These are phyloP conservation scores for Nicotiana otophora DNA, from an alignment of 257 asterid species.

Conservation along the genomic window DNA sequence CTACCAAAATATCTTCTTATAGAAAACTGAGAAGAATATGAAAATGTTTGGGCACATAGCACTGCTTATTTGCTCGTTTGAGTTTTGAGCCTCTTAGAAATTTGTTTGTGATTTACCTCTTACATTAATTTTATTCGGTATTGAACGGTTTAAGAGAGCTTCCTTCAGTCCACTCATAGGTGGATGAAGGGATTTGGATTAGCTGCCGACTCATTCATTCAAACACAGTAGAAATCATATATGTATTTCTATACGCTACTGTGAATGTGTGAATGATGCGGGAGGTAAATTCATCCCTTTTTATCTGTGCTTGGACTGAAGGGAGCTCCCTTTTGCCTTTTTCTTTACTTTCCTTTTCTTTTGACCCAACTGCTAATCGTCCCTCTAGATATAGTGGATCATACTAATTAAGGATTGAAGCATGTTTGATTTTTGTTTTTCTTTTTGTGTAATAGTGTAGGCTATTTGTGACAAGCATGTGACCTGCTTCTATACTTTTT, in stretches of 20 bases:
- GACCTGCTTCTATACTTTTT: too few relatives aligned
- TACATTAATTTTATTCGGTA: too few relatives aligned
- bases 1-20: not conserved
- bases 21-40: not conserved
- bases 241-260: constrained; percentile 9
- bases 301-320: constrained; percentile 79
- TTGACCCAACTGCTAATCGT: not conserved
- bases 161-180: constrained; percentile 71
- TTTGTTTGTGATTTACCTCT: too few relatives aligned
- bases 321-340: constrained; percentile 70
- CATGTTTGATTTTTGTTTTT: too few relatives aligned
- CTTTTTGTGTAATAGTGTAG: too few relatives aligned
- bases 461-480: too few relatives aligned
- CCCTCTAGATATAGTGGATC: too few relatives aligned
- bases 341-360: not conserved
- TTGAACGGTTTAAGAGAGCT: constrained; percentile 42
- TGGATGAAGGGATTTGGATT: constrained; percentile 39
- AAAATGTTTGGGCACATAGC: not conserved
- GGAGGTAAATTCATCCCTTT: constrained; percentile 58
- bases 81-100: too few relatives aligned
- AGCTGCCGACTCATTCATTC: constrained; percentile 78
- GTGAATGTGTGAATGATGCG: constrained; percentile 71
- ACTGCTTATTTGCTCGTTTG: not conserved
- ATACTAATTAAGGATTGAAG: too few relatives aligned
- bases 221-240: constrained; percentile 29